These are phyloP conservation scores for Fraxinus nigra DNA, from an alignment of 305 asterid species.

Conservation along the genomic window DNA sequence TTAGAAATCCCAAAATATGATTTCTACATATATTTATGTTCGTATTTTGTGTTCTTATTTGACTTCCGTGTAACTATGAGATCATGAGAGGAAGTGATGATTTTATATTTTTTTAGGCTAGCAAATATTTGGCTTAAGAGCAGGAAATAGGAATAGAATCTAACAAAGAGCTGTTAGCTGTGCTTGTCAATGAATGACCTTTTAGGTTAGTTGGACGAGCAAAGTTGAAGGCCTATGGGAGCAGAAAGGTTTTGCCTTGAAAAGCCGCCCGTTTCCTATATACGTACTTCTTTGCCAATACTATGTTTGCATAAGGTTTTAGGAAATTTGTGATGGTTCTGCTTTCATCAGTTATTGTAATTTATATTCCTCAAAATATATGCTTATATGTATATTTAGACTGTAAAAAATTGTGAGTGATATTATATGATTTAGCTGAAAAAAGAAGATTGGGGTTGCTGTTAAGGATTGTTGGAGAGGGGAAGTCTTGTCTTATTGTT, in stretches of 20 bases:
- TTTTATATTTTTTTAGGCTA: not conserved
- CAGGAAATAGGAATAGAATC: not conserved
- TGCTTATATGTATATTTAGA: not conserved
- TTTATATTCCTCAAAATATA: not conserved
- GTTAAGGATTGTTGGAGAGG: not conserved
- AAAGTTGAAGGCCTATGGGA: not conserved
- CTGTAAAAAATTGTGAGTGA: not conserved
- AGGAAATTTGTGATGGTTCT: not conserved
- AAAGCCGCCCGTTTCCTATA: not conserved
- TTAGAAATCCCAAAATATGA: not conserved
- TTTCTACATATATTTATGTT: not conserved
- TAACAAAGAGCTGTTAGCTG: not conserved
- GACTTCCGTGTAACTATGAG: not conserved
- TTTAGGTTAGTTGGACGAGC: not conserved
- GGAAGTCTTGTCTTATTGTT: not conserved
- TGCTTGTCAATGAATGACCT: not conserved
- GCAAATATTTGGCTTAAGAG: slow-evolving; percentile 15
- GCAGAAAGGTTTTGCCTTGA: not conserved
- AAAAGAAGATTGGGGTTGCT: not conserved
- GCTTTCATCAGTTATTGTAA: not conserved
- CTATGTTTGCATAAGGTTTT: not conserved
- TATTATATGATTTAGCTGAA: not conserved
- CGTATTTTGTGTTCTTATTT: not conserved
- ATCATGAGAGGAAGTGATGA: not conserved
- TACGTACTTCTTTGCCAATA: not conserved